Evolutionary conservation across 495 filamentous ascomycete genomes (phyloP), one percentile per base, ranked within the genome.

Genomic region (Penicillium diatomitis): DNA sequence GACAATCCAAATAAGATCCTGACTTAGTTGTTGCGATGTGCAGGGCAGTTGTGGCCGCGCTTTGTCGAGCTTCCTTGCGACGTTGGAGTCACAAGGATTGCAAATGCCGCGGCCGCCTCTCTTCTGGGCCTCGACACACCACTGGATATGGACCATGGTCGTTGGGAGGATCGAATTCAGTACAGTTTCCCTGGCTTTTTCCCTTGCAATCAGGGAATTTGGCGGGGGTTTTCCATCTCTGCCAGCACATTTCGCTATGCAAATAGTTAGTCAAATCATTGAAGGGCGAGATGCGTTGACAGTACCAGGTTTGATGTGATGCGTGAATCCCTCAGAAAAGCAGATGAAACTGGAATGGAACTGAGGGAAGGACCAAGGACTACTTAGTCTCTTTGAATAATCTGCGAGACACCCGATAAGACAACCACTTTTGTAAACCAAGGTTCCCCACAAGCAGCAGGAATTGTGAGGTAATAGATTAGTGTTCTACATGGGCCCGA

Each of bases 121-220:
- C 36, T 46, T 5, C n/a, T 49, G 41, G 27, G 51, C 51, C 7
- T 32, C 20, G 3, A n/a, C 30, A 42, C 51, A 54, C 51, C 46
- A 49, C 38, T 54, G 12, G 31, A 54, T 45, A n/a, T n/a, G n/a
- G n/a, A n/a, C n/a, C n/a, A 41, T 54, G 46, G 44, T 54, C 51
- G 2, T 46, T 2, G 32, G 41, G 41, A 31, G 51, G 51, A 40
- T 54, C 51, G 37, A 45, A 49, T 10, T 38, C 12, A 31, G 38
- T 45, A 41, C 51, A 54, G 12, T 49, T 45, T 20, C 39, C 47
- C 32, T 46, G 6, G 29, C 2, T 20, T 36, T 54, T 54, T 28
- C 46, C 41, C 10, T 49, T 46, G 35, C 51, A 49, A 39, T 54
- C 51, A 10, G 46, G 46, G 32, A 49, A 54, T 37, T 8, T 49